Percentiles rank a stretch among this genome's conserved stretches.
Evolutionary conservation across 192 early-diverging fungal genomes (phyloP).

Genomic region (Backusella liffmaniae): DNA sequence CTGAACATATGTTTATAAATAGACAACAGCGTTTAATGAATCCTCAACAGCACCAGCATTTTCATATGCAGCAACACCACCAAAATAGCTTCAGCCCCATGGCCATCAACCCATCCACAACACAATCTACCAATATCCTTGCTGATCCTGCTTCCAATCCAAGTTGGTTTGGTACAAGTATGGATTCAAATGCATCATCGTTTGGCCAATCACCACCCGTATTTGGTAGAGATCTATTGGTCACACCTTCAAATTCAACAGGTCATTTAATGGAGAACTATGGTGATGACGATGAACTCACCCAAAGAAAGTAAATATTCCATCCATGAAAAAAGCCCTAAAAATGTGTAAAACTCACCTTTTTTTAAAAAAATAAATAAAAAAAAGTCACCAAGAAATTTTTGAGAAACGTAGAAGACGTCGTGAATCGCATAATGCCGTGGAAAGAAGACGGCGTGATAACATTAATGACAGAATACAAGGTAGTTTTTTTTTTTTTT

Average conservation of each 20-base stretch:
- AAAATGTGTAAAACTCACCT: background rate
- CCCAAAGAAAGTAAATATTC: conserved; percentile 20
- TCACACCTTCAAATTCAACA: conserved; percentile 28
- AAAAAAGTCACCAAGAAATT: conserved; percentile 30
- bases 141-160: conserved; percentile 12
- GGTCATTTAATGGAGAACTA: conserved; percentile 20
- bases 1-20: conserved; percentile 7
- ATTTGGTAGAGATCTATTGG: conserved; percentile 25
- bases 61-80: conserved; percentile 6
- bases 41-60: background rate
- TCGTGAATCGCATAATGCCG: conserved; percentile 31
- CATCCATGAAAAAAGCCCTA: too few relatives aligned
- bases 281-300: conserved; percentile 15
- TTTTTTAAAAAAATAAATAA: background rate
- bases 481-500: conserved; percentile 7
- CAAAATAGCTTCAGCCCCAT: conserved; percentile 13
- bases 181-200: conserved; percentile 27
- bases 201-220: conserved; percentile 25
- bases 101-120: conserved; percentile 1
- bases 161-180: conserved; percentile 26
- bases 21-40: background rate
- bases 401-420: conserved; percentile 28
- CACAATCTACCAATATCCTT: conserved; percentile 9
- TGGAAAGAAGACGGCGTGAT: conserved; percentile 30
- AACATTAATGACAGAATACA: conserved; percentile 34